A percentile compares a stretch with the other conserved stretches of the same genome.
These are phyloP conservation scores for Citeromyces matritensis DNA, from an alignment of 805 yeast genomes.

Conservation along the genomic window DNA sequence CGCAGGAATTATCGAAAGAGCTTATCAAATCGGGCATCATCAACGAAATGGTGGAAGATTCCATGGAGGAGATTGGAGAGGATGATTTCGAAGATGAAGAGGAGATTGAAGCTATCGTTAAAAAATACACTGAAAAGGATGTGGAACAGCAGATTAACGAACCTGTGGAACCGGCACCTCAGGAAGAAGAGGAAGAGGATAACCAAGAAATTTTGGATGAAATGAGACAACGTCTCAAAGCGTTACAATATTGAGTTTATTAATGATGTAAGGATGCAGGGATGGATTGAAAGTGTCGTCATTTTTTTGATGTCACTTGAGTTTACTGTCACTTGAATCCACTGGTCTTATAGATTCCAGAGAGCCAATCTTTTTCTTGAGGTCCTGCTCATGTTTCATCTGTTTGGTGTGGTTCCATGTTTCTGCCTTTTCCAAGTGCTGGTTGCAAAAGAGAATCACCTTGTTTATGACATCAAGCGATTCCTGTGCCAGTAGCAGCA, in stretches of 20 bases:
- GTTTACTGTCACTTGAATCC: no score
- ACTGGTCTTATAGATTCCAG: no score
- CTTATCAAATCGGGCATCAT: conserved; percentile 76
- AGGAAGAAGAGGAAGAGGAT: conserved; percentile 32
- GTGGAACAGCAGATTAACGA: conserved; percentile 27
- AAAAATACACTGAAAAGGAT: conserved; percentile 23
- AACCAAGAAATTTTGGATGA: conserved; percentile 65
- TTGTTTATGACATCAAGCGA: conserved; percentile 77
- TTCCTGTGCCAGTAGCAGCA: conserved; percentile 75
- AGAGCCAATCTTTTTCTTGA: conserved; percentile 8
- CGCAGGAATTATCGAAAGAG: conserved; percentile 79
- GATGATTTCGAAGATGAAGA: conserved; percentile 54
- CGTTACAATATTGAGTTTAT: conserved; percentile 43
- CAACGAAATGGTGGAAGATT: conserved; percentile 91
- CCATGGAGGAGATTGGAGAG: conserved; percentile 55
- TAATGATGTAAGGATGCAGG: not conserved
- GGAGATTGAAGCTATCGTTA: conserved; percentile 37
- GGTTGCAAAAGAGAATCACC: conserved; percentile 73
- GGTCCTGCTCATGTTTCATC: conserved; percentile 11
- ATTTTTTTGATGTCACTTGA: not conserved
- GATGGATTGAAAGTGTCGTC: not conserved
- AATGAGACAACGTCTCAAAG: conserved; percentile 82
- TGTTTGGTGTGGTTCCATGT: conserved; percentile 37
- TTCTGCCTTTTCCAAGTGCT: conserved; percentile 75
- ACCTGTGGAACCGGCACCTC: conserved; percentile 15